Evolutionary conservation across 1,284 basidiomycete genomes (phyloP).

Genomic region (Pseudozyma sp.): DNA sequence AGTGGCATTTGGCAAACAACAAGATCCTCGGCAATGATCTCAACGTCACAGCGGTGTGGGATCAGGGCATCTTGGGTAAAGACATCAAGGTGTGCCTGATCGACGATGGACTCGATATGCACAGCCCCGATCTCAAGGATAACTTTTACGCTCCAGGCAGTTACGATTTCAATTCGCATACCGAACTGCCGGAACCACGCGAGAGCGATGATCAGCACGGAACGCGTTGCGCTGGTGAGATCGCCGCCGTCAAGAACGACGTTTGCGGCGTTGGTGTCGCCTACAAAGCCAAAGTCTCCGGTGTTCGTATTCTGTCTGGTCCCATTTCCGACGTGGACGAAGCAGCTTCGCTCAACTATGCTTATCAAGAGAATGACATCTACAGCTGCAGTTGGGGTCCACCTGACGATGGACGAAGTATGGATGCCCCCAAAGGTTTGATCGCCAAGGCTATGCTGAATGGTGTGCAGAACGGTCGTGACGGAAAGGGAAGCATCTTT

Average conservation of each 20-base stretch:
- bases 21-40: conserved; percentile 75
- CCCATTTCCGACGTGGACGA: conserved; percentile 99
- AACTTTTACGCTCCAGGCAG: conserved; percentile 93
- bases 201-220: conserved; percentile 95
- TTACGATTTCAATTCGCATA: conserved; percentile 97
- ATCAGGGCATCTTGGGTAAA: conserved; percentile 84
- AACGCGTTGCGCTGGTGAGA: conserved; percentile 96
- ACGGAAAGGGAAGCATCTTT: conserved; percentile 90
- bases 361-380: conserved; percentile 90
- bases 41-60: conserved; percentile 87
- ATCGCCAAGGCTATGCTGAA: conserved; percentile 96
- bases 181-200: conserved; percentile 84
- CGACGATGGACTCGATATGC: conserved; percentile 95
- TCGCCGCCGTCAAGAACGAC: conserved; percentile 95
- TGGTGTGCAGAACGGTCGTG: conserved; percentile 89
- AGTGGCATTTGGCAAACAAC: conserved; percentile 81
- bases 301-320: conserved; percentile 93
- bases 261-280: conserved; percentile 96
- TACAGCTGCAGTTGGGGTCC: conserved; percentile 99
- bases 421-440: conserved; percentile 93
- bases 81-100: conserved; percentile 90
- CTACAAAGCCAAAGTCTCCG: conserved; percentile 89
- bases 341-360: conserved; percentile 92
- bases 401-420: conserved; percentile 90
- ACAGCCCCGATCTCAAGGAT: conserved; percentile 83